Conservation (phyloP, 805 yeast species). For the Kodamaea hsintzibuensis region DNA sequence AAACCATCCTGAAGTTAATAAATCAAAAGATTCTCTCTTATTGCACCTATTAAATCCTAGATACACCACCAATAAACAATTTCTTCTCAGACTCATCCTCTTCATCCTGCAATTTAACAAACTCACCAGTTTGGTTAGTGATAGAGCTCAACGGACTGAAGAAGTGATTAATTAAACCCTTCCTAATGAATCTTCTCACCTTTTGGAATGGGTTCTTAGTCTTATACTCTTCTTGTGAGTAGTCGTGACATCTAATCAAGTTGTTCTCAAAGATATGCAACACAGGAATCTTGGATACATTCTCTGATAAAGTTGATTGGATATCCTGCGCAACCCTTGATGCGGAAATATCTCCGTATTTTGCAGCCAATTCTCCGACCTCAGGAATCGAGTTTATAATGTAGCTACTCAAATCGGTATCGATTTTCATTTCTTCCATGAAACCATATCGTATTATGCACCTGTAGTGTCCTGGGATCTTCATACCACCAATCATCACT, state of each 20-base stretch:
- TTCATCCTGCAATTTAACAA: constrained; percentile 20
- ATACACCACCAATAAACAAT: constrained; percentile 28
- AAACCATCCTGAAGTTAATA: no score
- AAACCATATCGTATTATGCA: constrained; percentile 53
- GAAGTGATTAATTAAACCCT: constrained; percentile 22
- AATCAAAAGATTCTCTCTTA: no score
- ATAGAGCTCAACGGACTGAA: constrained; percentile 28
- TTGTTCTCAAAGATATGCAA: constrained; percentile 33
- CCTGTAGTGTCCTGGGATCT: constrained; percentile 47
- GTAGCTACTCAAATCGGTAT: constrained; percentile 17
- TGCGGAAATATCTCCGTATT: constrained; percentile 2
- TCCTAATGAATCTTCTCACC: constrained; percentile 17
- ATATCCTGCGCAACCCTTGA: background rate
- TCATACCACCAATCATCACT: constrained; percentile 39
- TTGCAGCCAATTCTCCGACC: constrained; percentile 13
- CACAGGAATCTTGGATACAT: constrained; percentile 18
- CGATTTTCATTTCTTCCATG: constrained; percentile 39
- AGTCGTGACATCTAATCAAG: constrained; percentile 25
- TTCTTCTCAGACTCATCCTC: constrained; percentile 24
- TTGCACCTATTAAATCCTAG: constrained; percentile 18
- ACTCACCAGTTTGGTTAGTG: constrained; percentile 18
- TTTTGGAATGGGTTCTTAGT: constrained; percentile 19
- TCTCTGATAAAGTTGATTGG: background rate
- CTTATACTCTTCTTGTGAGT: constrained; percentile 13
- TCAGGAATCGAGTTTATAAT: constrained; percentile 24